Percentiles rank a stretch among this genome's conserved stretches.
phyloP scores from a whole-genome alignment of 2,329 filamentous ascomycete species.

The Hirsutella thompsonii region DNA sequence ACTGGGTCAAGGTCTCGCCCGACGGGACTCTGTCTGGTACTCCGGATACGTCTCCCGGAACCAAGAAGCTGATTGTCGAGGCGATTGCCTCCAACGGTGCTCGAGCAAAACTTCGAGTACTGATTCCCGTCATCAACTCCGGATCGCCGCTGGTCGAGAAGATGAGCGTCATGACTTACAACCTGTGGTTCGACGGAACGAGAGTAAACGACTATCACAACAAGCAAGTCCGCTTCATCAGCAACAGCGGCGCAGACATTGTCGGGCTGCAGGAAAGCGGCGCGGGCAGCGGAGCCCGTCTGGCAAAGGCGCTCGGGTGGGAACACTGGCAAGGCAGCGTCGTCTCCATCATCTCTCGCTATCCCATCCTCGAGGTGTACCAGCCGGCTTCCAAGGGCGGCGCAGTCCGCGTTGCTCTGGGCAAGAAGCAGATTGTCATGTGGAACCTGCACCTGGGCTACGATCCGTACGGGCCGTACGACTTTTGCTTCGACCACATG shows the following conservation, averaged over 20 bases:
- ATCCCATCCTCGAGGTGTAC: constrained; percentile 21
- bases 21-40: constrained; percentile 23
- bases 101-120: constrained; percentile 13
- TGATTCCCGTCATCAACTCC: constrained; percentile 16
- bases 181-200: constrained; percentile 26
- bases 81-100: constrained; percentile 13
- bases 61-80: constrained; percentile 13
- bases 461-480: constrained; percentile 28
- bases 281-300: constrained; percentile 15
- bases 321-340: constrained; percentile 20
- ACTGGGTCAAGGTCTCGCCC: constrained; percentile 19
- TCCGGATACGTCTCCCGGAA: constrained; percentile 9
- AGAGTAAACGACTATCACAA: constrained; percentile 21
- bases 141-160: constrained; percentile 17
- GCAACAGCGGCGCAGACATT: constrained; percentile 18
- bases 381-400: constrained; percentile 15
- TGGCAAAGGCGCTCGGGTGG: constrained; percentile 26
- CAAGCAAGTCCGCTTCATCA: constrained; percentile 25
- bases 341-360: constrained; percentile 23
- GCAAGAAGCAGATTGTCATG: constrained; percentile 18
- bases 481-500: constrained; percentile 26
- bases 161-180: constrained; percentile 22
- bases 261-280: constrained; percentile 25
- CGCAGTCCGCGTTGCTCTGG: constrained; percentile 20
- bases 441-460: constrained; percentile 24